Conservation (phyloP, 768 basidiomycete species). For the Mycena floridula region DNA sequence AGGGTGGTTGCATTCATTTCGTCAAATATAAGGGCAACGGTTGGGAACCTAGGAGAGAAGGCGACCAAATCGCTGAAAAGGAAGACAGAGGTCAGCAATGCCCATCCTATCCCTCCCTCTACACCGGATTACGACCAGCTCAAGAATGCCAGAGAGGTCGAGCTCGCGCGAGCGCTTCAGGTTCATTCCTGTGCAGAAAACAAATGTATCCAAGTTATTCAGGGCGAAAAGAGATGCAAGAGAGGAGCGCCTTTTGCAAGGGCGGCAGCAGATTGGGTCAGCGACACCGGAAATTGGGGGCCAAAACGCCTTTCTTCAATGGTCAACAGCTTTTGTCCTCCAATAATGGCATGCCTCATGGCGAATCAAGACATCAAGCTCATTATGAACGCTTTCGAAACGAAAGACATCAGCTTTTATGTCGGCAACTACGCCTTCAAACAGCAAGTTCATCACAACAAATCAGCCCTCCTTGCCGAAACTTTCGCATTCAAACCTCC, state of each 20-base stretch:
- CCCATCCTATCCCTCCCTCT: conserved; percentile 26
- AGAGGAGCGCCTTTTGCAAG: conserved; percentile 22
- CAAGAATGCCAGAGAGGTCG: no score
- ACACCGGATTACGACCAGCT: background rate
- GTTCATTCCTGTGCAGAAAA: no score
- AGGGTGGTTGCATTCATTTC: conserved; percentile 23
- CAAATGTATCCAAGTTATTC: no score
- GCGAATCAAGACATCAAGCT: conserved; percentile 37
- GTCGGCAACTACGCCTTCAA: conserved; percentile 33
- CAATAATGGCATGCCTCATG: conserved; percentile 11
- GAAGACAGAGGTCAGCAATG: conserved; percentile 21
- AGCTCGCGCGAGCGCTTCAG: no score
- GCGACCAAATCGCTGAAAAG: conserved; percentile 11
- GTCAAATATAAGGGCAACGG: conserved; percentile 23
- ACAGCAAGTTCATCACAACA: no score
- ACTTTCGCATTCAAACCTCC: conserved; percentile 17
- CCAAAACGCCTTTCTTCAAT: conserved; percentile 12
- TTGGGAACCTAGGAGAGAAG: conserved; percentile 10
- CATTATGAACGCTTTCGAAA: conserved; percentile 25
- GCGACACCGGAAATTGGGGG: conserved; percentile 21
- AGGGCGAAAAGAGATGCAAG: conserved; percentile 34
- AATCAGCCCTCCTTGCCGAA: conserved; percentile 34
- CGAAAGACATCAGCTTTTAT: conserved; percentile 29
- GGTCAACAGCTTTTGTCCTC: conserved; percentile 24
- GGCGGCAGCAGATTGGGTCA: conserved; percentile 16